These are phyloP conservation scores for Nakazawaea molendinolei DNA, from an alignment of 805 yeast species.

Conservation along the genomic window DNA sequence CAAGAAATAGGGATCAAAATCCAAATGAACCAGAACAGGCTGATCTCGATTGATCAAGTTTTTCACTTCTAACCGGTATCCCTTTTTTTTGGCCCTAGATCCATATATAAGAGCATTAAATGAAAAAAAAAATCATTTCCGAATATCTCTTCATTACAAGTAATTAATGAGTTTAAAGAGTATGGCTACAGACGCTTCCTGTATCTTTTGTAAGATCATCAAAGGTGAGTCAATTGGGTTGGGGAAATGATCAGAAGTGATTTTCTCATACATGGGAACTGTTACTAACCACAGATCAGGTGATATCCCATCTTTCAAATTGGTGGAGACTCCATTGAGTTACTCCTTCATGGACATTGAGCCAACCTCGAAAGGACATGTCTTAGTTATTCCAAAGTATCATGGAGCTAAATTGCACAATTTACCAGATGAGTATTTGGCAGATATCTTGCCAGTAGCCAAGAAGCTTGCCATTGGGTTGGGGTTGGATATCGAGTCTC, in stretches of 20 bases:
- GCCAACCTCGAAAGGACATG: conserved; percentile 86
- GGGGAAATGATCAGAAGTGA: not conserved
- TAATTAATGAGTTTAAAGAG: conserved; percentile 7
- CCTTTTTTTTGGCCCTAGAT: not conserved
- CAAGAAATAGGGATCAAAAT: no score
- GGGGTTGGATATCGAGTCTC: conserved; percentile 55
- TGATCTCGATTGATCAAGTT: conserved; percentile 2
- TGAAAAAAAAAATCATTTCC: not conserved
- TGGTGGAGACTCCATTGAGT: conserved; percentile 76
- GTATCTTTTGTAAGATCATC: conserved; percentile 91
- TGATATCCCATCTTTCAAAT: conserved; percentile 89
- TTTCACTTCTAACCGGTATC: not conserved
- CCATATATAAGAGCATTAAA: not conserved
- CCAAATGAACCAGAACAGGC: not conserved
- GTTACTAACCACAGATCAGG: conserved; percentile 34
- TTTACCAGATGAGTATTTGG: conserved; percentile 84
- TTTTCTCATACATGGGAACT: not conserved
- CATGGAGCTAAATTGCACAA: conserved; percentile 93
- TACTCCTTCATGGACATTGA: conserved; percentile 90
- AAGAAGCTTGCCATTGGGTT: conserved; percentile 77
- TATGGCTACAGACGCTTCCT: conserved; percentile 46
- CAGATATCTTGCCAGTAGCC: conserved; percentile 82
- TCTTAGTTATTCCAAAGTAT: conserved; percentile 83
- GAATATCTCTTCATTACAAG: not conserved
- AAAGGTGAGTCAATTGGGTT: conserved; percentile 44